These are phyloP conservation scores for Saccharomycopsis babjevae DNA, from an alignment of 805 yeast species.

Conservation along the genomic window DNA sequence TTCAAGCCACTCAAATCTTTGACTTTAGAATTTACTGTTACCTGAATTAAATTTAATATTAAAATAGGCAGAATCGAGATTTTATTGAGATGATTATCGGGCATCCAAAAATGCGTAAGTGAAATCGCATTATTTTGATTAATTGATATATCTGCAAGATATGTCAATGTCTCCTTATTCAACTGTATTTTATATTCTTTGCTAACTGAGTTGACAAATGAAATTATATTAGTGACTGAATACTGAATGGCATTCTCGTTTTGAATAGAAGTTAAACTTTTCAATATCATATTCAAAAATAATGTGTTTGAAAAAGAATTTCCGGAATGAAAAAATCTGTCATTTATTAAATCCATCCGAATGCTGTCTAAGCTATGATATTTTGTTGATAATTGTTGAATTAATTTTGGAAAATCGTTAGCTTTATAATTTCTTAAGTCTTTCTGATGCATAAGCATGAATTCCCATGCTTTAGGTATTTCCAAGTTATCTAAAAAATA, in stretches of 20 bases:
- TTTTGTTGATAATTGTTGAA: not conserved
- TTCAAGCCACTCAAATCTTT: not conserved
- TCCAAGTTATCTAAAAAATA: not conserved
- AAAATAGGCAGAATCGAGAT: not conserved
- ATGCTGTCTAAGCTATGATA: not conserved
- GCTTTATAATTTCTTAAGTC: not conserved
- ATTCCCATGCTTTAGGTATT: not conserved
- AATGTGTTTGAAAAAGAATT: not conserved
- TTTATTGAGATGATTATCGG: not conserved
- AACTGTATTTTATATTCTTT: not conserved
- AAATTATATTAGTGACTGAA: not conserved
- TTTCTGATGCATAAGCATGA: not conserved
- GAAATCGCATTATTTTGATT: not conserved
- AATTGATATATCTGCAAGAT: not conserved
- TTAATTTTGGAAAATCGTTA: not conserved
- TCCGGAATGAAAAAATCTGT: not conserved
- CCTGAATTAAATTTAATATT: not conserved
- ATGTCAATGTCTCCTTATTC: not conserved
- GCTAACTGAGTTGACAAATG: not conserved
- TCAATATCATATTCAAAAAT: not conserved
- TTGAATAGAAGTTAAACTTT: not conserved
- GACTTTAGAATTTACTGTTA: not conserved
- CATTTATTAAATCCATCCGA: not conserved
- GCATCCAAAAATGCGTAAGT: not conserved
- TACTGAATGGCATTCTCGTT: not conserved